These are phyloP conservation scores for Triadica sebifera DNA, from an alignment of 345 rosid species.

Conservation along the genomic window DNA sequence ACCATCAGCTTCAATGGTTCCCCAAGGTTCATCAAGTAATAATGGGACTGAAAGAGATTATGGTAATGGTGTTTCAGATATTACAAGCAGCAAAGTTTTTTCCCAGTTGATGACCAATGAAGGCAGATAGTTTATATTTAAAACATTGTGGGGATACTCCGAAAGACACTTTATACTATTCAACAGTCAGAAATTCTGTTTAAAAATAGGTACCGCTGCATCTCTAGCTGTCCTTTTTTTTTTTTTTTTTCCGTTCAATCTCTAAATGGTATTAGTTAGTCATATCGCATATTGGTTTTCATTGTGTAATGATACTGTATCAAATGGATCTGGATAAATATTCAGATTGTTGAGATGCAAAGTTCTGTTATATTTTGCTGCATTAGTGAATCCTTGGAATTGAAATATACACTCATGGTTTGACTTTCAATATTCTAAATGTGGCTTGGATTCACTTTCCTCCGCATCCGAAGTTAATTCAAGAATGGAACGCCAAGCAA, in stretches of 20 bases:
- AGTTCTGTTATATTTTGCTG: not conserved
- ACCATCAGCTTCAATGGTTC: constrained; percentile 20
- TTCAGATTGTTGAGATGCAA: not conserved
- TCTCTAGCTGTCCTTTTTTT: no score
- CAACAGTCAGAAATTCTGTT: not conserved
- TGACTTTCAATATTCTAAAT: not conserved
- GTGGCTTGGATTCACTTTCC: not conserved
- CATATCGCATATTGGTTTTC: not conserved
- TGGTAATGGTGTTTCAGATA: constrained; percentile 50
- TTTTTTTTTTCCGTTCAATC: no score
- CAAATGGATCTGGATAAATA: not conserved
- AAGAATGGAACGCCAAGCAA: no score
- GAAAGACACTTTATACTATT: not conserved
- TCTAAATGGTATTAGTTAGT: not conserved
- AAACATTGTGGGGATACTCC: not conserved
- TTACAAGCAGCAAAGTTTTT: constrained; percentile 64
- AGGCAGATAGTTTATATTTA: constrained; percentile 49
- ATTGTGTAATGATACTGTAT: not conserved
- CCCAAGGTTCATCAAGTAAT: constrained; percentile 26
- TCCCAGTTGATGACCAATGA: constrained; percentile 84
- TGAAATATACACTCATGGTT: not conserved
- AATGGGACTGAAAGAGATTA: constrained; percentile 30
- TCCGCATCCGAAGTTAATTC: not conserved
- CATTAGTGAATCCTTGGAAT: not conserved
- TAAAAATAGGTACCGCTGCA: no score